Percentiles rank a stretch among this genome's conserved stretches.
Conservation (phyloP, 331 rosid genomes). For the Spiraea crenata region DNA sequence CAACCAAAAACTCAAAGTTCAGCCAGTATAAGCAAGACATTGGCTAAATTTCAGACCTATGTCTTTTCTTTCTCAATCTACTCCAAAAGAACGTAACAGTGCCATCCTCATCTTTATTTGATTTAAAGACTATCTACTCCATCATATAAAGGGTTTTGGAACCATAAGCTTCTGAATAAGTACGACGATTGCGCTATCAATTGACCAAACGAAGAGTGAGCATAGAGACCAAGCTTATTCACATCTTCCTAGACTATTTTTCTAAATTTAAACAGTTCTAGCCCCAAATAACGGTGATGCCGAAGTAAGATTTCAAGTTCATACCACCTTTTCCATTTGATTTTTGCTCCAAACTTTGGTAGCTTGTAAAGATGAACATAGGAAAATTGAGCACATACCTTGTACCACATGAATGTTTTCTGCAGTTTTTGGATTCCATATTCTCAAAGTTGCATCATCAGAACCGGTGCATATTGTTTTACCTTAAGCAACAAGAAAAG, state of each 20-base stretch:
- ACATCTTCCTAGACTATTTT: not conserved
- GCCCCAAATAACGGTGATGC: not conserved
- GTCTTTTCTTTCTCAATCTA: not conserved
- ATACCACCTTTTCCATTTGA: not conserved
- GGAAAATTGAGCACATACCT: conserved; percentile 45
- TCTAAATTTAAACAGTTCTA: not conserved
- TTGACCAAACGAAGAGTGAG: not conserved
- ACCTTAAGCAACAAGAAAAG: conserved; percentile 49
- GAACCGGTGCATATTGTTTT: conserved; percentile 88
- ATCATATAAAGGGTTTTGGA: not conserved
- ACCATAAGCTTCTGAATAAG: not conserved
- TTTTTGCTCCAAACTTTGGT: conserved; percentile 2
- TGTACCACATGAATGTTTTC: conserved; percentile 74
- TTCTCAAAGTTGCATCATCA: conserved; percentile 80
- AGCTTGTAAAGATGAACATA: conserved; percentile 4
- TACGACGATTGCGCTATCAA: not conserved
- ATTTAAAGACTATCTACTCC: not conserved
- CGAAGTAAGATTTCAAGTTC: not conserved
- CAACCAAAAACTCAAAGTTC: not conserved
- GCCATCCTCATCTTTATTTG: not conserved
- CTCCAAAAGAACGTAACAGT: not conserved
- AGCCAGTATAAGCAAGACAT: not conserved
- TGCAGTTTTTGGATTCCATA: conserved; percentile 84
- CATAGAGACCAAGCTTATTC: not conserved
- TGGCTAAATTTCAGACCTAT: not conserved